Evolutionary conservation across 1,284 basidiomycete genomes (phyloP), one percentile per base, ranked within the genome.

Genomic region (Termitomyces sp.): DNA sequence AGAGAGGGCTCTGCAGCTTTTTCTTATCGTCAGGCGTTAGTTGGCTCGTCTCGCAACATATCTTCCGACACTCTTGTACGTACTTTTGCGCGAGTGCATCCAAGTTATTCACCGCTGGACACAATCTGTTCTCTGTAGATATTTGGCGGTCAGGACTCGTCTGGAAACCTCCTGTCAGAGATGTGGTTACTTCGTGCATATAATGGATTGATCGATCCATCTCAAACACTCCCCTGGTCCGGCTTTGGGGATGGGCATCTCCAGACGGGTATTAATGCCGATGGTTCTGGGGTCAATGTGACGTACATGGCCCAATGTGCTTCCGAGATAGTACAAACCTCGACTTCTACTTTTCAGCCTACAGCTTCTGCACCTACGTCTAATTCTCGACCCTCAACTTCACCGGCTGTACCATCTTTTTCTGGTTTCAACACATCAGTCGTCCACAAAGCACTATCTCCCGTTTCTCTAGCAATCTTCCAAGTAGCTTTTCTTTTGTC

Each of bases 111-210:
- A n/a, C 26, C 33, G 26, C 48, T 53, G 33, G 33, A 54, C 50
- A 36, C 5, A 38, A 19, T 12, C 9, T 43, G 31, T 41, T 52
- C 31, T 39, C 24, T 33, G 17, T 55, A 78, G 76, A 66, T 92
- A 10, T 92, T 88, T 62, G 89, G 89, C 44, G 89, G 89, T 26
- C 77, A 79, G 61, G 86, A 89, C 66, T 71, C 74, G 34, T 66
- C 72, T 51, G 89, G 89, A 17, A 79, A 75, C 40, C 84, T 88
- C 64, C 73, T 90, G 3, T 77, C 80, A 42, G 89, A 92, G 50
- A 65, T 92, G 8, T 92, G 89, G 89, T 66, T 92, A 15, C 73
- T 92, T 57, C 75, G 90, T 50, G 79, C 86, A 2, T 90, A 90
- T 66, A 75, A 77, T 55, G 86, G 73, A 7, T 68, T 76, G 31